These are phyloP conservation scores for Phytophthora syringae DNA, from an alignment of 352 stramenopile species.

Conservation along the genomic window DNA sequence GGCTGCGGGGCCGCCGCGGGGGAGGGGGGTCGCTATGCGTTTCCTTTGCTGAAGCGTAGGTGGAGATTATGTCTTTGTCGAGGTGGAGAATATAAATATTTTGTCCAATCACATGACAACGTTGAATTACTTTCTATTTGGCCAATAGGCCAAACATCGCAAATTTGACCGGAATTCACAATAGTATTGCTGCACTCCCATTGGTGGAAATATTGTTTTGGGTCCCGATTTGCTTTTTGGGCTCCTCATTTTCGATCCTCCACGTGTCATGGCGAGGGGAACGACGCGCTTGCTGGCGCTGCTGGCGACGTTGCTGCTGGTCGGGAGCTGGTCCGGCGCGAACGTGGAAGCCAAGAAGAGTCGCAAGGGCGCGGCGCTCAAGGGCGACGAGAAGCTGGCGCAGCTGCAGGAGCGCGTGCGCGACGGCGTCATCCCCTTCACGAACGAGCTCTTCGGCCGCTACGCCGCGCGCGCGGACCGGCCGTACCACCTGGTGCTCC, in stretches of 20 bases:
- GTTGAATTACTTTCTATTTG: no score
- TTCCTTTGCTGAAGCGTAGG: no score
- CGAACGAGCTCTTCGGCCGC: conserved; percentile 58
- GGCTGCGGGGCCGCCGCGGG: no score
- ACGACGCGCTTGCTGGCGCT: conserved; percentile 31
- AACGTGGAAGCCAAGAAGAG: conserved; percentile 51
- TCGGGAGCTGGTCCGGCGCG: conserved; percentile 26
- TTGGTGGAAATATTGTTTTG: conserved; percentile 17
- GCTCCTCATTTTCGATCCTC: conserved; percentile 40
- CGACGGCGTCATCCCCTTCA: conserved; percentile 71
- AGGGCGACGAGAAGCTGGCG: conserved; percentile 69
- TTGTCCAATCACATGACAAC: no score
- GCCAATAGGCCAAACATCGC: no score
- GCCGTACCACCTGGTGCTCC: conserved; percentile 81
- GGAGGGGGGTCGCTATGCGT: no score
- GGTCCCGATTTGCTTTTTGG: not conserved
- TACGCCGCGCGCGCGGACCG: conserved; percentile 70
- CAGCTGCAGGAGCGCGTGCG: conserved; percentile 55
- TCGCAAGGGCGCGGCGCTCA: conserved; percentile 35
- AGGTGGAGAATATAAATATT: no score
- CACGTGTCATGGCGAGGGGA: conserved; percentile 46
- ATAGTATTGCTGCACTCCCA: no score
- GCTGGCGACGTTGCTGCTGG: conserved; percentile 50
- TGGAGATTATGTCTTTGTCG: no score
- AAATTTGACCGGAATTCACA: no score